These are phyloP conservation scores for Colletotrichum sp. DNA, from an alignment of 2,329 filamentous ascomycete species.

Conservation along the genomic window DNA sequence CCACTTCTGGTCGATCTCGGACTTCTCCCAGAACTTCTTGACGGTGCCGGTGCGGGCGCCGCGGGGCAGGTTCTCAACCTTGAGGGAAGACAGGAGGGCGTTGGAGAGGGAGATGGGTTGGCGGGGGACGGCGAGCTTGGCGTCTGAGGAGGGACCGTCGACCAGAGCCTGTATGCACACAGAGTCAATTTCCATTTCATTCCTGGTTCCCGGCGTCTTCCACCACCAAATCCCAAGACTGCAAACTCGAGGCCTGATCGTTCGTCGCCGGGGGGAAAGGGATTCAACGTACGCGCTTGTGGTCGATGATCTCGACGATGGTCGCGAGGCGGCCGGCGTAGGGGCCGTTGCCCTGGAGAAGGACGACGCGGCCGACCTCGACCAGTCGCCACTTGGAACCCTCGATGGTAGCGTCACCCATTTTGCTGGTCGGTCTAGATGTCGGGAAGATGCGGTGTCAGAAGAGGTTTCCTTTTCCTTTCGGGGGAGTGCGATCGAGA, in stretches of 20 bases:
- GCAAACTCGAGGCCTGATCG: not conserved
- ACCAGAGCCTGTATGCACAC: conserved; percentile 78
- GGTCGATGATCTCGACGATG: conserved; percentile 99
- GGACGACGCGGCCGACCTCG: conserved; percentile 96
- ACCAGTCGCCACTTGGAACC: conserved; percentile 91
- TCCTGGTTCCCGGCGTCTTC: not conserved
- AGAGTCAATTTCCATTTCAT: not conserved
- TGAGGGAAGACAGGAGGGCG: conserved; percentile 87
- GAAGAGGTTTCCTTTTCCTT: not conserved
- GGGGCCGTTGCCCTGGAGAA: conserved; percentile 81
- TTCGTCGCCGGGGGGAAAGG: not conserved
- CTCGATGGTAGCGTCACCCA: conserved; percentile 84
- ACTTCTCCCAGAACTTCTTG: conserved; percentile 89
- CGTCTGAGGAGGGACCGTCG: conserved; percentile 87
- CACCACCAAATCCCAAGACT: not conserved
- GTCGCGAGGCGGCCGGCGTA: conserved; percentile 86
- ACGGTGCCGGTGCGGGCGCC: conserved; percentile 82
- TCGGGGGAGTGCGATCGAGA: conserved; percentile 1
- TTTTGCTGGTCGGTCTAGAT: conserved; percentile 67
- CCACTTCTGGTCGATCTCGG: conserved; percentile 93
- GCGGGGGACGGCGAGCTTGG: conserved; percentile 82
- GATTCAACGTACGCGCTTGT: conserved; percentile 91
- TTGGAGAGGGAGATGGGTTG: conserved; percentile 84
- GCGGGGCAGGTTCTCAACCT: conserved; percentile 85
- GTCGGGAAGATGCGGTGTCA: conserved; percentile 20